A percentile compares a stretch with the other conserved stretches of the same genome.
phyloP scores from a whole-genome alignment of 148 eudicot genomes.

The Spergularia bocconei region DNA sequence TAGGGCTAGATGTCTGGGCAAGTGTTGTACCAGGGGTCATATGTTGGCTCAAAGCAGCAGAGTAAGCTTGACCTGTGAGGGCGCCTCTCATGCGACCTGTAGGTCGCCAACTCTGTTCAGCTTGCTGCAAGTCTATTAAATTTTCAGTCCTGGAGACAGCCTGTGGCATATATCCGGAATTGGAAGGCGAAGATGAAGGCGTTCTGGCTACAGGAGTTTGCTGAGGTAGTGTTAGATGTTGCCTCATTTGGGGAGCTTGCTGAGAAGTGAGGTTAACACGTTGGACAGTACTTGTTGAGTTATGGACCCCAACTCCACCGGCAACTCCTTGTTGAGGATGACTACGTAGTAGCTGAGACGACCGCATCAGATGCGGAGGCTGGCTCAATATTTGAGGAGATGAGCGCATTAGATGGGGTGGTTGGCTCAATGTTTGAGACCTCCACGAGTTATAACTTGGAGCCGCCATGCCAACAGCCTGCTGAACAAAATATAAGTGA shows the following conservation, averaged over 20 bases:
- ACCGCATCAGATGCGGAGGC: slow-evolving; percentile 39
- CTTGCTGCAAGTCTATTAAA: slow-evolving; percentile 38
- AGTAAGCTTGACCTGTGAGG: slow-evolving; percentile 61
- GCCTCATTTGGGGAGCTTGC: slow-evolving; percentile 30
- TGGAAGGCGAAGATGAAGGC: slow-evolving; percentile 23
- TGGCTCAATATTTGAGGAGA: slow-evolving; percentile 37
- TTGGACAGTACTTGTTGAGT: slow-evolving; percentile 31
- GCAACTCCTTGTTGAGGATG: slow-evolving; percentile 35
- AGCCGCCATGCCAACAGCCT: slow-evolving; percentile 31
- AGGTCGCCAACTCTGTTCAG: slow-evolving; percentile 68
- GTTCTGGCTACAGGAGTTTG: slow-evolving; percentile 35
- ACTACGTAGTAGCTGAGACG: slow-evolving; percentile 32
- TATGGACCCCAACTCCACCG: slow-evolving; percentile 17
- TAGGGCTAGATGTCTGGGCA: slow-evolving; percentile 34
- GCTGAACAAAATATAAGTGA: slow-evolving; percentile 22
- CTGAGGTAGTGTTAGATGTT: slow-evolving; percentile 24
- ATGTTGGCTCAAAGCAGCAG: slow-evolving; percentile 53
- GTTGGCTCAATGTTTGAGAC: slow-evolving; percentile 35
- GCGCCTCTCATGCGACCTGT: slow-evolving; percentile 84
- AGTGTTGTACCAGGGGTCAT: slow-evolving; percentile 50
- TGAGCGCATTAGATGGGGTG: slow-evolving; percentile 39
- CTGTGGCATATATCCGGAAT: slow-evolving; percentile 25
- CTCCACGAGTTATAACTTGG: slow-evolving; percentile 31
- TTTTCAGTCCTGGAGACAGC: slow-evolving; percentile 38
- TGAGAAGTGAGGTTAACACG: slow-evolving; percentile 29